Evolutionary conservation across 768 basidiomycete genomes (phyloP).

Genomic region (Trametes sanguinea): DNA sequence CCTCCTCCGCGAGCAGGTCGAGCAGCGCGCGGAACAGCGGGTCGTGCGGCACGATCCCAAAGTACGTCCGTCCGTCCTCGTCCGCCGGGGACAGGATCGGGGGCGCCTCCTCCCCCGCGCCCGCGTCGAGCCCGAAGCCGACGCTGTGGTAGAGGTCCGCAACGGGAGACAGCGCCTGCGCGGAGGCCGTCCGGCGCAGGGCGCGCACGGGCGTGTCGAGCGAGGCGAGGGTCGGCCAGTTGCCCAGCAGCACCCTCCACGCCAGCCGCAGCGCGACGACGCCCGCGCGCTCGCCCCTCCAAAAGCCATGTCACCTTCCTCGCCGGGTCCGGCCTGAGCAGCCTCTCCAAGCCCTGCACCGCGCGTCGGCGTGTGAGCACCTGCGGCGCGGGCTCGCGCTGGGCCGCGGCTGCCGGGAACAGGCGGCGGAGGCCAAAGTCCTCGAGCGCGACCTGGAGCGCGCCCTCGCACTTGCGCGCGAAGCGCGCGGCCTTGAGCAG

Average conservation of each 20-base stretch:
- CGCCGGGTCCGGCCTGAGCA: conserved; percentile 32
- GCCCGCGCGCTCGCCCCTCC: conserved; percentile 31
- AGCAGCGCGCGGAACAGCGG: conserved; percentile 59
- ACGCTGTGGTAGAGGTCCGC: conserved; percentile 35
- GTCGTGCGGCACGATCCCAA: conserved; percentile 48
- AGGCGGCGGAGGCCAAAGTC: conserved; percentile 43
- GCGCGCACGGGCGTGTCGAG: conserved; percentile 41
- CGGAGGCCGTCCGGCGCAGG: conserved; percentile 30
- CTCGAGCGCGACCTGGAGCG: conserved; percentile 51
- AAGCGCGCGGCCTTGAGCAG: conserved; percentile 62
- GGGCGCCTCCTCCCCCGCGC: not conserved
- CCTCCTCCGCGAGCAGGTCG: conserved; percentile 55
- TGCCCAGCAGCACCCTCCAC: conserved; percentile 42
- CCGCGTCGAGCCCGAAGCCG: not conserved
- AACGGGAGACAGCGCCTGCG: conserved; percentile 31
- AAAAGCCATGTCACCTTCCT: conserved; percentile 29
- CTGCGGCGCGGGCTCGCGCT: conserved; percentile 11
- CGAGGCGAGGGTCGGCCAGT: conserved; percentile 47
- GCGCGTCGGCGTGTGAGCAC: conserved; percentile 30
- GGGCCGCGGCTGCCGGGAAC: conserved; percentile 29
- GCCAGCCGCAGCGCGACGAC: conserved; percentile 31
- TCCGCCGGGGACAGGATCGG: conserved; percentile 12
- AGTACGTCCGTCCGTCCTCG: conserved; percentile 14
- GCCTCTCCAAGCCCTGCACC: conserved; percentile 31
- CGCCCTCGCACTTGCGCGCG: conserved; percentile 52